Conservation (phyloP, 2,329 filamentous ascomycete species). For the Sclerotinia sclerotiorum region DNA sequence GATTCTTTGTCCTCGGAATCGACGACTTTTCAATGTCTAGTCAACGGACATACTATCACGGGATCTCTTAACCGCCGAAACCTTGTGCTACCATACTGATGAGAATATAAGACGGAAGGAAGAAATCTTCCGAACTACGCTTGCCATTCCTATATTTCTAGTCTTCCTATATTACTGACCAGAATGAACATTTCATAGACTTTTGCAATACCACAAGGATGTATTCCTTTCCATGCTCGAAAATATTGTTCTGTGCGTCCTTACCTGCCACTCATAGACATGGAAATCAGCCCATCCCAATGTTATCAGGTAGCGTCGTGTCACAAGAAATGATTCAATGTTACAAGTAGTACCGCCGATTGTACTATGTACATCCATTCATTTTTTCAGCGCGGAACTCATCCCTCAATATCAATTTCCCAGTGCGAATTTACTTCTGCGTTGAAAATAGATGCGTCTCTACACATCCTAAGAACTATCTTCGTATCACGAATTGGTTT, state of each 20-base stretch:
- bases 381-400: background rate
- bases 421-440: background rate
- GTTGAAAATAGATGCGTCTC: background rate
- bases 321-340: background rate
- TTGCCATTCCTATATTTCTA: background rate
- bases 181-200: background rate
- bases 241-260: background rate
- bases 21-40: background rate
- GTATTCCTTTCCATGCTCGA: background rate
- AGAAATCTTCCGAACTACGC: background rate
- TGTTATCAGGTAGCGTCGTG: background rate
- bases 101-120: background rate
- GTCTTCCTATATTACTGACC: background rate
- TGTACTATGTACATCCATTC: conserved; percentile 7
- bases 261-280: background rate
- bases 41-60: background rate
- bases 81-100: background rate
- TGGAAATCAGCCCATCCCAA: conserved; percentile 10
- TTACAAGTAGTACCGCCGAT: conserved; percentile 12
- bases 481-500: background rate
- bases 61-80: background rate
- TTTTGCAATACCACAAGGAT: background rate
- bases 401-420: background rate
- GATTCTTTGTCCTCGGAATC: background rate
- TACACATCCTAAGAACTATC: background rate